Conservation (phyloP, 139 green algal genomes). For the Closterium sp. region DNA sequence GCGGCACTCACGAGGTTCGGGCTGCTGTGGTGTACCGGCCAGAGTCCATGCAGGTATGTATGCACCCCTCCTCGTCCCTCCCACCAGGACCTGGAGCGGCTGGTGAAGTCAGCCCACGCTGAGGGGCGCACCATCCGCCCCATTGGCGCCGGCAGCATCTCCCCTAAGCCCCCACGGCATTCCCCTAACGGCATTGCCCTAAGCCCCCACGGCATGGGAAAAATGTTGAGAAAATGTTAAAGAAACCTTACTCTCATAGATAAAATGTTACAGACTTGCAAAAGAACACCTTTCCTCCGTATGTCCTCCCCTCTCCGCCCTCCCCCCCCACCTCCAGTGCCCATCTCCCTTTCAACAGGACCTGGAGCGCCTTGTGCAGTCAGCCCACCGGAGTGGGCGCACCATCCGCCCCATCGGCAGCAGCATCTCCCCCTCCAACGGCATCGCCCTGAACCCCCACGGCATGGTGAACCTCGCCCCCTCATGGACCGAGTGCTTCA, state of each 20-base stretch:
- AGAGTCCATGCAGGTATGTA: not conserved
- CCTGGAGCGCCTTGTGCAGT: conserved; percentile 72
- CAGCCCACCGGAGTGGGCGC: conserved; percentile 57
- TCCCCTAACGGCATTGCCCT: conserved; percentile 61
- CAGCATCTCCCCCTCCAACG: conserved; percentile 87
- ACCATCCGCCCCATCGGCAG: conserved; percentile 80
- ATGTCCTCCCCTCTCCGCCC: too few species aligned
- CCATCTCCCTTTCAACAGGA: conserved; percentile 60
- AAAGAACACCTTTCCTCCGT: too few species aligned
- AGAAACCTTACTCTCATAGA: too few species aligned
- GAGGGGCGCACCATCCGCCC: conserved; percentile 67
- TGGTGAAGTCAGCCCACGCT: conserved; percentile 67
- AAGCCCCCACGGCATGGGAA: conserved; percentile 64
- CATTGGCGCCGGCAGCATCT: conserved; percentile 80
- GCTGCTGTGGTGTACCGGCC: not conserved
- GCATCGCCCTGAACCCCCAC: conserved; percentile 71
- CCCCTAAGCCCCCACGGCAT: conserved; percentile 86
- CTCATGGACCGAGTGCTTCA: too few species aligned
- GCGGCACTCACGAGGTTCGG: not conserved
- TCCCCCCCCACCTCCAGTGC: too few species aligned
- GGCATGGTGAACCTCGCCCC: conserved; percentile 83
- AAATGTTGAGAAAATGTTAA: too few species aligned
- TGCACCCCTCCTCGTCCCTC: too few species aligned
- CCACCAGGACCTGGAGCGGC: conserved; percentile 69
- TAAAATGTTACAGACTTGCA: too few species aligned